A percentile compares a stretch with the other conserved stretches of the same genome.
Conservation (phyloP, 768 basidiomycete species). For the Psilocybe subaeruginosa region DNA sequence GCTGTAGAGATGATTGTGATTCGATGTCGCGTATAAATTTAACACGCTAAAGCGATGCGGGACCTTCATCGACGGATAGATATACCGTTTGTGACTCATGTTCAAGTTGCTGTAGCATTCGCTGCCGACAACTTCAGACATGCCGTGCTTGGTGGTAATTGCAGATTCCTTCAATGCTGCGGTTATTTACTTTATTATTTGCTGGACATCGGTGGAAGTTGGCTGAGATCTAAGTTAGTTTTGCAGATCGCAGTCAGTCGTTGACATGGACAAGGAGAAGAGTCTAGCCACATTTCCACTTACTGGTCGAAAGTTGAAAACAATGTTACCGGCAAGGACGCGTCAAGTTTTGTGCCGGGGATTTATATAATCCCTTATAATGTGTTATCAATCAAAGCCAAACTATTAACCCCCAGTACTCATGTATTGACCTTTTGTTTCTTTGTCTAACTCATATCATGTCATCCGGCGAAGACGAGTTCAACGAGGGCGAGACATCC, state of each 20-base stretch:
- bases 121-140: not conserved
- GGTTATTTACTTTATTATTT: not conserved
- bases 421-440: conserved; percentile 7
- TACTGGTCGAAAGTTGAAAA: not conserved
- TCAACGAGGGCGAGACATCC: conserved; percentile 44
- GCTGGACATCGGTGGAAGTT: not conserved
- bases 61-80: too few relatives aligned
- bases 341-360: conserved; percentile 13
- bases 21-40: not conserved
- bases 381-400: not conserved
- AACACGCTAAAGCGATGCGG: not conserved
- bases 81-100: too few relatives aligned
- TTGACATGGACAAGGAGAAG: not conserved
- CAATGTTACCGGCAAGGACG: conserved; percentile 5
- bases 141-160: too few relatives aligned
- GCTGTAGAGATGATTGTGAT: not conserved
- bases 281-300: too few relatives aligned
- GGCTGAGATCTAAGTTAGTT: not conserved
- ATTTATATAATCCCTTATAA: conserved; percentile 4
- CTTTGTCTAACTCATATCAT: conserved; percentile 29
- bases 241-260: not conserved
- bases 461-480: conserved; percentile 73
- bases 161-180: not conserved
- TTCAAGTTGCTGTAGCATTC: not conserved
- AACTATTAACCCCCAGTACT: not conserved